Percentiles rank a stretch among this genome's conserved stretches.
Evolutionary conservation across 331 rosid genomes (phyloP).

Genomic region (Malus hybrid): DNA sequence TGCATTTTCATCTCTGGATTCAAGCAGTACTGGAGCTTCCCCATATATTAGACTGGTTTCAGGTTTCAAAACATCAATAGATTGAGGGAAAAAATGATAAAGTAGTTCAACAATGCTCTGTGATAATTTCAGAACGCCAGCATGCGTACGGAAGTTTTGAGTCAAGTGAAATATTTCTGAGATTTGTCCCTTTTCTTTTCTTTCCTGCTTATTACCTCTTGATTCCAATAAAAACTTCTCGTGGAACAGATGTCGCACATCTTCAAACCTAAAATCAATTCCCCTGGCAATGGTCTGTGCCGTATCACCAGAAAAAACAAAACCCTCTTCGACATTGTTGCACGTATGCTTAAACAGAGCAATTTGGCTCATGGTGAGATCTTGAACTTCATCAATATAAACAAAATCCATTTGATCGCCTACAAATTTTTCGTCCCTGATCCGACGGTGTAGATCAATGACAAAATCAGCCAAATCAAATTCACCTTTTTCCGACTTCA

Average conservation of each 20-base stretch:
- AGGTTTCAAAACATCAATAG: conserved; percentile 47
- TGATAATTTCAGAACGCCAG: conserved; percentile 47
- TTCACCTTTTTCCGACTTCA: no score
- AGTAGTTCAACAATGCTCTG: conserved; percentile 57
- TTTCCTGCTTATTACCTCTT: background rate
- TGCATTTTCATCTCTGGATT: conserved; percentile 30
- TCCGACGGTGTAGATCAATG: no score
- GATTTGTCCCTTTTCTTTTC: conserved; percentile 24
- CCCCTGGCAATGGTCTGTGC: no score
- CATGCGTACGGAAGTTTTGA: conserved; percentile 62
- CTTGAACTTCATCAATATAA: no score
- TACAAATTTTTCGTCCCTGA: no score
- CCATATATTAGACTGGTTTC: conserved; percentile 56
- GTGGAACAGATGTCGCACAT: conserved; percentile 28
- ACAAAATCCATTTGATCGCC: no score
- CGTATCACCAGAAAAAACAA: conserved; percentile 48
- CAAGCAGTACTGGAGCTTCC: conserved; percentile 48
- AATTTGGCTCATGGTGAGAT: no score
- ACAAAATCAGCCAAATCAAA: no score
- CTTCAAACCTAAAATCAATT: conserved; percentile 40
- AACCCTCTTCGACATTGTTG: no score
- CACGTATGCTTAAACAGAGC: no score
- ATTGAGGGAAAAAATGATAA: conserved; percentile 42
- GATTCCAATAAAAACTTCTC: conserved; percentile 32
- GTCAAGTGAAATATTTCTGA: conserved; percentile 34